These are phyloP conservation scores for Phytophthora sojae DNA, from an alignment of 352 stramenopile genomes.

Conservation along the genomic window DNA sequence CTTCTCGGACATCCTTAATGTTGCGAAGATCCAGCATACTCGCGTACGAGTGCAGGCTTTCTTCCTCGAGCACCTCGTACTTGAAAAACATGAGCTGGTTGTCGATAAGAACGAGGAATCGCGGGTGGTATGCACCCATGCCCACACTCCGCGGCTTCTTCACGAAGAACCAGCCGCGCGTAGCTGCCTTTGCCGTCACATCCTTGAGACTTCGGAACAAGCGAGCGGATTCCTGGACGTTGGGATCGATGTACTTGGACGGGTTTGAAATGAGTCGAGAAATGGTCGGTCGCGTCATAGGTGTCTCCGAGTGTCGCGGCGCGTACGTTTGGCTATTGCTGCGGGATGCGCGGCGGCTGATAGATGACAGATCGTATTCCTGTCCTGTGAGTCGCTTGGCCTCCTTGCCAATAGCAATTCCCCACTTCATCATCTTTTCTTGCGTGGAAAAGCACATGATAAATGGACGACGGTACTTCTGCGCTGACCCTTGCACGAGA, in stretches of 20 bases:
- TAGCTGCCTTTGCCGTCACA: constrained; percentile 68
- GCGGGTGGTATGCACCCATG: constrained; percentile 80
- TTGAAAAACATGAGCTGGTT: constrained; percentile 87
- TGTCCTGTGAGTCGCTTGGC: constrained; percentile 82
- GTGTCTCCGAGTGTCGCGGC: constrained; percentile 59
- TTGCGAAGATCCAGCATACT: constrained; percentile 75
- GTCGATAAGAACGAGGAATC: constrained; percentile 86
- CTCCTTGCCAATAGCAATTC: constrained; percentile 75
- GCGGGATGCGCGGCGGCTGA: constrained; percentile 62
- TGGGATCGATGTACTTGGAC: constrained; percentile 76
- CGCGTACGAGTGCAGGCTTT: constrained; percentile 71
- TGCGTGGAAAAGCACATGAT: constrained; percentile 81
- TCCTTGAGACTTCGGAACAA: constrained; percentile 84
- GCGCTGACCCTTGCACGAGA: constrained; percentile 54
- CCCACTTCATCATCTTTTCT: constrained; percentile 91
- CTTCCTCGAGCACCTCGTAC: constrained; percentile 83
- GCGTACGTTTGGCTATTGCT: constrained; percentile 74
- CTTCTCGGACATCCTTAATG: constrained; percentile 86
- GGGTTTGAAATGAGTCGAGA: constrained; percentile 82
- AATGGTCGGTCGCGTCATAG: constrained; percentile 63
- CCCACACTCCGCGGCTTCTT: constrained; percentile 75
- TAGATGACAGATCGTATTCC: constrained; percentile 84
- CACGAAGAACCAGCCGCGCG: constrained; percentile 86
- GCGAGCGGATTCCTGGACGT: constrained; percentile 51
- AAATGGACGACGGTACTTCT: constrained; percentile 83